A percentile compares a stretch with the other conserved stretches of the same genome.
Evolutionary conservation across 2,329 filamentous ascomycete genomes (phyloP).

Genomic region (Colletotrichum sp.): DNA sequence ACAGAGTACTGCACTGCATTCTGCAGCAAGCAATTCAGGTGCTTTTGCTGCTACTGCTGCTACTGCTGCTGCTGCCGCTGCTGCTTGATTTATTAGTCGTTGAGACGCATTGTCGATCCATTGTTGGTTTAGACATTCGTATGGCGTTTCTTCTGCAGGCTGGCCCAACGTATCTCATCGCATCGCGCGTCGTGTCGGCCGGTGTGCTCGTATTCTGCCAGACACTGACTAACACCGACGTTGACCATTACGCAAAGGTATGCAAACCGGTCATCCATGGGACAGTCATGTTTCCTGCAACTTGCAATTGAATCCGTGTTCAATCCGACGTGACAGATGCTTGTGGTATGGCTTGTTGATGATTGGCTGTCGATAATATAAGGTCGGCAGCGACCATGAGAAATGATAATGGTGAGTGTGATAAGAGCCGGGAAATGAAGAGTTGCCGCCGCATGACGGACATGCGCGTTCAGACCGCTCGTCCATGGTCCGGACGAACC

Average conservation of each 20-base stretch:
- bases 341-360: neutral
- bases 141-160: neutral
- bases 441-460: neutral
- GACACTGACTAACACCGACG: neutral
- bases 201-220: neutral
- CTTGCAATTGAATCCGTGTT: neutral
- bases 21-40: neutral
- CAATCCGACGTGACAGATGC: neutral
- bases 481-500: conserved; percentile 5
- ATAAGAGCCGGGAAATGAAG: conserved; percentile 9
- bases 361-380: neutral
- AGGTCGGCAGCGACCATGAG: neutral
- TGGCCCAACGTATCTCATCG: neutral
- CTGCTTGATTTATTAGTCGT: neutral
- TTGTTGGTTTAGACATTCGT: neutral
- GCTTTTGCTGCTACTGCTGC: neutral
- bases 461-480: conserved; percentile 1
- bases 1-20: neutral
- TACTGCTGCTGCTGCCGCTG: neutral
- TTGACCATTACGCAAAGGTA: neutral
- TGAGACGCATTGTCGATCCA: neutral
- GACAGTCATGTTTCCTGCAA: neutral
- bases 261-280: neutral
- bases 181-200: neutral
- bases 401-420: neutral